Conservation (phyloP, 2,329 filamentous ascomycete genomes). For the Monosporascus cannonballus region DNA sequence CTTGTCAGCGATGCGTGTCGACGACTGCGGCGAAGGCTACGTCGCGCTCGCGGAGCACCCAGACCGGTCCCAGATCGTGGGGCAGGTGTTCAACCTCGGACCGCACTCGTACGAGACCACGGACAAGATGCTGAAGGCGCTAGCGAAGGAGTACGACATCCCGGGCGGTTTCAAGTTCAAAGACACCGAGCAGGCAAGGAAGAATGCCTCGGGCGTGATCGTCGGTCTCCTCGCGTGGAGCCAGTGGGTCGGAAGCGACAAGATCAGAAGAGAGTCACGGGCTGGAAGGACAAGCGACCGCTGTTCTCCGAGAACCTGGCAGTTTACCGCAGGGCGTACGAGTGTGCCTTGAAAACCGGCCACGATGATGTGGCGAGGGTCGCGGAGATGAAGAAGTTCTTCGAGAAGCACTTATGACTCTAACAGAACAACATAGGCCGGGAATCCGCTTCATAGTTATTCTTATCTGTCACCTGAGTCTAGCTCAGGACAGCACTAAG, state of each 20-base stretch:
- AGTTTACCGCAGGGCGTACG: conserved; percentile 33
- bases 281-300: conserved; percentile 32
- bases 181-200: conserved; percentile 1
- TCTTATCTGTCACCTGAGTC: background rate
- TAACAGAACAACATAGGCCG: background rate
- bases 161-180: conserved; percentile 22
- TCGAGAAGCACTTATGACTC: background rate
- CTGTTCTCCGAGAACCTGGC: conserved; percentile 31
- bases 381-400: conserved; percentile 7
- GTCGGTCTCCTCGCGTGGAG: conserved; percentile 26
- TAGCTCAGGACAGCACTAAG: too few relatives aligned
- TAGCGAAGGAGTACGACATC: conserved; percentile 35
- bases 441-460: background rate
- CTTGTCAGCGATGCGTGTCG: conserved; percentile 41
- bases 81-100: conserved; percentile 41
- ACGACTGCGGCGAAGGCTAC: conserved; percentile 44
- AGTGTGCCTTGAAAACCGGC: conserved; percentile 21
- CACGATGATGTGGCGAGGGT: conserved; percentile 21
- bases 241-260: conserved; percentile 38
- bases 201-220: background rate
- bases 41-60: conserved; percentile 35
- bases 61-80: conserved; percentile 25
- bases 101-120: conserved; percentile 37
- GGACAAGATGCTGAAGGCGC: conserved; percentile 29
- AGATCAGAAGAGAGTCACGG: conserved; percentile 32